A percentile compares a stretch with the other conserved stretches of the same genome.
Evolutionary conservation across 257 asterid species (phyloP).

Genomic region (Handroanthus guayacan): DNA sequence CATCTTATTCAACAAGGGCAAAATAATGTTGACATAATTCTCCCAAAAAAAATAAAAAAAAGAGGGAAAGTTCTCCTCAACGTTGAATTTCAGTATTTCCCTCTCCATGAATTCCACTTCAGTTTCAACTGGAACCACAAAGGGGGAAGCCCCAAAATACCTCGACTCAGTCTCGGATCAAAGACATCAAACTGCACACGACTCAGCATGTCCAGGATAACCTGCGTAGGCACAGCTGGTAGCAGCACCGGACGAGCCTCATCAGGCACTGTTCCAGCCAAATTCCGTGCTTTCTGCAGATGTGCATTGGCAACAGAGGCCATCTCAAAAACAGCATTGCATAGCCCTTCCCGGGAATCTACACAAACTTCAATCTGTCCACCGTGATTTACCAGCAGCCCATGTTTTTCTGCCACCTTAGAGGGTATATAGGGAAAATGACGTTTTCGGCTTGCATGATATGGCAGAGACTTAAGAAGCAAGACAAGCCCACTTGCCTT

Average conservation of each 20-base stretch:
- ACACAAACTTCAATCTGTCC: slow-evolving; percentile 49
- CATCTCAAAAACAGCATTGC: slow-evolving; percentile 80
- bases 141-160: slow-evolving; percentile 79
- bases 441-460: slow-evolving; percentile 71
- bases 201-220: slow-evolving; percentile 65
- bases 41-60: too few relatives aligned
- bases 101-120: slow-evolving; percentile 90
- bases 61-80: too few relatives aligned
- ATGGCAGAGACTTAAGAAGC: slow-evolving; percentile 83
- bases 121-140: slow-evolving; percentile 86
- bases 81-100: slow-evolving; percentile 58
- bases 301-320: slow-evolving; percentile 91
- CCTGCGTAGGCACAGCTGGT: slow-evolving; percentile 86
- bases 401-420: slow-evolving; percentile 77
- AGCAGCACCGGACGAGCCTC: slow-evolving; percentile 81
- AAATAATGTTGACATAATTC: neutral
- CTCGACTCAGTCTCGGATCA: slow-evolving; percentile 73
- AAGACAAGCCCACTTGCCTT: slow-evolving; percentile 90
- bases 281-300: slow-evolving; percentile 78
- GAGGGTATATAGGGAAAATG: slow-evolving; percentile 71
- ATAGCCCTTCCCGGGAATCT: slow-evolving; percentile 64
- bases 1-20: neutral
- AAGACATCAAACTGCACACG: slow-evolving; percentile 81
- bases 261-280: slow-evolving; percentile 71
- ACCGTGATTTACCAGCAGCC: slow-evolving; percentile 49